Evolutionary conservation across 768 basidiomycete genomes (phyloP).

Genomic region (Termitomyces sp.): DNA sequence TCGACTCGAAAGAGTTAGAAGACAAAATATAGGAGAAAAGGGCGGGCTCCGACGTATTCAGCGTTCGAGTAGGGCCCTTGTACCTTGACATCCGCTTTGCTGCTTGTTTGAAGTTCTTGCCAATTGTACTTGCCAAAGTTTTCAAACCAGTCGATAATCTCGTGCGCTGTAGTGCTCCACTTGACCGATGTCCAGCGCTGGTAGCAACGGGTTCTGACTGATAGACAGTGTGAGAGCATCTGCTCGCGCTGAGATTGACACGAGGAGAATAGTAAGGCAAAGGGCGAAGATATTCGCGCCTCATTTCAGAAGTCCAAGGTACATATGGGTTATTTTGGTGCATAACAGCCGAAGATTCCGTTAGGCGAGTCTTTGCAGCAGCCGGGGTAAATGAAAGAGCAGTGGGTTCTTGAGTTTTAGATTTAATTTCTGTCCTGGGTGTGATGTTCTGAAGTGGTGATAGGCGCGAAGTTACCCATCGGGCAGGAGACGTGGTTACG

Average conservation of each 20-base stretch:
- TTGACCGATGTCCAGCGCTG: background rate
- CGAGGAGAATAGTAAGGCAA: slow-evolving; percentile 27
- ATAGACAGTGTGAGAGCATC: slow-evolving; percentile 26
- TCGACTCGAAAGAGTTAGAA: slow-evolving; percentile 17
- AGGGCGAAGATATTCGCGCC: slow-evolving; percentile 35
- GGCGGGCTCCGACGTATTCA: background rate
- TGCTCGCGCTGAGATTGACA: slow-evolving; percentile 25
- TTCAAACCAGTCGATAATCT: slow-evolving; percentile 28
- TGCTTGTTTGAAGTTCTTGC: slow-evolving; percentile 20
- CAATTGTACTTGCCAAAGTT: slow-evolving; percentile 19
- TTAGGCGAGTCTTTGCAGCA: background rate
- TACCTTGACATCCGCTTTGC: slow-evolving; percentile 16
- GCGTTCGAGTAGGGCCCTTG: slow-evolving; percentile 7
- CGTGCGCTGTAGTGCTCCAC: slow-evolving; percentile 2
- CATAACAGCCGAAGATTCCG: slow-evolving; percentile 26
- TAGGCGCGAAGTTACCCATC: slow-evolving; percentile 6
- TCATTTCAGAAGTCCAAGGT: slow-evolving; percentile 40
- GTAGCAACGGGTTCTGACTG: background rate
- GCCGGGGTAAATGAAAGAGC: background rate
- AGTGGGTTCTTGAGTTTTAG: background rate
- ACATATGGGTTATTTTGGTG: slow-evolving; percentile 55
- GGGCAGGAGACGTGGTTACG: slow-evolving; percentile 12
- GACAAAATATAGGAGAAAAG: slow-evolving; percentile 6
- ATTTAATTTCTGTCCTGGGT: background rate
- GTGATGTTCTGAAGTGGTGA: background rate